These are phyloP conservation scores for Penicillium subrubescens DNA, from an alignment of 495 filamentous ascomycete genomes.

Conservation along the genomic window DNA sequence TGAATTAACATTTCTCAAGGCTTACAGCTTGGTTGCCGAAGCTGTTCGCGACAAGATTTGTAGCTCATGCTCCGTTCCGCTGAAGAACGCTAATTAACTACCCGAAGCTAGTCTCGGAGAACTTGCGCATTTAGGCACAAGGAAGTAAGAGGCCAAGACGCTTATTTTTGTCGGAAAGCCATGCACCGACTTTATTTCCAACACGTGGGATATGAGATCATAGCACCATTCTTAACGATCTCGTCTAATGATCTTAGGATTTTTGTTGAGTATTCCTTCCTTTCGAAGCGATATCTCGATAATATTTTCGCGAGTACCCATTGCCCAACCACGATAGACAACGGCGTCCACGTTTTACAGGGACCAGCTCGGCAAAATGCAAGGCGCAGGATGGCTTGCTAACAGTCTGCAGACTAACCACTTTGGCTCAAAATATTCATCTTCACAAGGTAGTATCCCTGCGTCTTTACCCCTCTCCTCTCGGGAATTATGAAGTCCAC, in stretches of 20 bases:
- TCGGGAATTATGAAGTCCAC: neutral
- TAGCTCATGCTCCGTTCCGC: neutral
- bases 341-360: neutral
- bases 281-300: neutral
- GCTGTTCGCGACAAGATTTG: neutral
- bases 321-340: neutral
- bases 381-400: neutral
- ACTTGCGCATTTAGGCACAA: neutral
- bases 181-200: neutral
- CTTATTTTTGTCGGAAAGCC: neutral
- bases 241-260: neutral
- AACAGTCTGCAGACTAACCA: neutral
- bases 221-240: neutral
- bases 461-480: neutral
- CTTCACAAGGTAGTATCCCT: neutral
- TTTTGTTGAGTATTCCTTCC: neutral
- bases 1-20: neutral
- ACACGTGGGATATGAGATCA: neutral
- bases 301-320: neutral
- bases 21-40: neutral
- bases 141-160: neutral
- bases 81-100: neutral
- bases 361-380: neutral
- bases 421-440: neutral
- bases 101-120: conserved; percentile 1